phyloP scores from a whole-genome alignment of 2,329 filamentous ascomycete genomes.

The Hymenoscyphus fraxineus region DNA sequence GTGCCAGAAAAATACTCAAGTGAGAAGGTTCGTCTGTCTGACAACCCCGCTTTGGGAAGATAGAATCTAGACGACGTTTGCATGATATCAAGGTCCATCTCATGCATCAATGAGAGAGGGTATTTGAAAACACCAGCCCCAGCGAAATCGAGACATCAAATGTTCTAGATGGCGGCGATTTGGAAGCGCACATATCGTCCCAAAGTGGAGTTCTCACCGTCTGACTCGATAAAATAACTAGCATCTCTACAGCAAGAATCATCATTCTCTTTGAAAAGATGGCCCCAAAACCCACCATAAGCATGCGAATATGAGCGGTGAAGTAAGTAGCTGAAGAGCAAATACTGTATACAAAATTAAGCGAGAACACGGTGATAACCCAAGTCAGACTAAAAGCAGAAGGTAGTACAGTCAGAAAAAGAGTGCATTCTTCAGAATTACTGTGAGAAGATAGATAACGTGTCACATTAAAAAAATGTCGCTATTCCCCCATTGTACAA shows the following conservation, averaged over 20 bases:
- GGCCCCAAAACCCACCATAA: not conserved
- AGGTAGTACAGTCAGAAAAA: not conserved
- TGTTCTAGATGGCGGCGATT: not conserved
- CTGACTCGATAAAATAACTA: not conserved
- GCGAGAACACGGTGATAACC: not conserved
- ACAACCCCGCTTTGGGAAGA: not conserved
- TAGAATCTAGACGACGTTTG: not conserved
- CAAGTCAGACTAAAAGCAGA: not conserved
- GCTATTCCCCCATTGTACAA: not conserved
- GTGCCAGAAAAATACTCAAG: not conserved
- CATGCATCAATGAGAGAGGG: not conserved
- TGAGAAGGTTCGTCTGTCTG: not conserved
- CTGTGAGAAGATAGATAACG: not conserved
- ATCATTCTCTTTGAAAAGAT: not conserved
- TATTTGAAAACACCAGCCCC: not conserved
- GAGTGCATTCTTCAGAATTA: not conserved
- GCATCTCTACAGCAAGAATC: not conserved
- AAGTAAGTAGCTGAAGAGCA: not conserved
- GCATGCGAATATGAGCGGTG: not conserved
- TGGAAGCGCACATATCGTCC: not conserved
- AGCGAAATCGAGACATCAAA: not conserved
- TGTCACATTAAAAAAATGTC: not conserved
- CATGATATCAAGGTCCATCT: not conserved
- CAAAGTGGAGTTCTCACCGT: not conserved
- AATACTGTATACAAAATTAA: not conserved